Evolutionary conservation across 2,329 filamentous ascomycete genomes (phyloP), one percentile per base, ranked within the genome.

Genomic region (Pezicula neosporulosa): DNA sequence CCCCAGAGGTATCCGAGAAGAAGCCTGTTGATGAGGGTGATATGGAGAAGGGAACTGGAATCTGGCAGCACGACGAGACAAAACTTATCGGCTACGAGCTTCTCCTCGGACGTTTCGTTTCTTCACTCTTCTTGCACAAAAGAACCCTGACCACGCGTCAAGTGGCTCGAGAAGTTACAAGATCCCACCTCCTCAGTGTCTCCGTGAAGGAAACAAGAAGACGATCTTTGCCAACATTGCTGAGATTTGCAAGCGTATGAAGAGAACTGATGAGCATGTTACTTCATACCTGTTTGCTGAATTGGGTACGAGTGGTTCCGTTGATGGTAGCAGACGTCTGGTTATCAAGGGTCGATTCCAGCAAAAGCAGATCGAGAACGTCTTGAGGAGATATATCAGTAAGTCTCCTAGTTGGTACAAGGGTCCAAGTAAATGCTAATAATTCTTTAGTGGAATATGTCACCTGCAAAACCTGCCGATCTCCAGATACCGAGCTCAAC

Each of bases 311-410:
- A 95, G 85, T 68, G 94, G 94, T 71, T 95, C 89, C 69, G 91
- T 96, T 50, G 94, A 97, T 75, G 94, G 93, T 63, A 90, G 83
- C 74, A 85, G 91, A 72, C 86, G 93, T 68, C 75, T 99, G 66
- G 92, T 99, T 68, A 99, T 99, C 82, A 97, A 96, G 82, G 94
- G 94, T 80, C 90, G 94, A 68, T 99, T 99, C 88, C 93, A 97
- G 74, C 93, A 97, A 78, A 97, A 97, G 77, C 93, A 97, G 78
- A 92, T 97, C 68, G 94, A 99, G 79, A 96, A 95, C 74, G 91
- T 97, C 48, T 75, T 97, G 69, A 82, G 93, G 76, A 89, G 93
- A 78, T 96, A 96, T 73, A 97, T 96, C 70, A 89, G 88, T 90
- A 77, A 71, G 84, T 80, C 49, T 44, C 33, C 13, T 4, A 3